These are phyloP conservation scores for Chlamydomonas eustigma DNA, from an alignment of 139 green algal genomes.

Conservation along the genomic window DNA sequence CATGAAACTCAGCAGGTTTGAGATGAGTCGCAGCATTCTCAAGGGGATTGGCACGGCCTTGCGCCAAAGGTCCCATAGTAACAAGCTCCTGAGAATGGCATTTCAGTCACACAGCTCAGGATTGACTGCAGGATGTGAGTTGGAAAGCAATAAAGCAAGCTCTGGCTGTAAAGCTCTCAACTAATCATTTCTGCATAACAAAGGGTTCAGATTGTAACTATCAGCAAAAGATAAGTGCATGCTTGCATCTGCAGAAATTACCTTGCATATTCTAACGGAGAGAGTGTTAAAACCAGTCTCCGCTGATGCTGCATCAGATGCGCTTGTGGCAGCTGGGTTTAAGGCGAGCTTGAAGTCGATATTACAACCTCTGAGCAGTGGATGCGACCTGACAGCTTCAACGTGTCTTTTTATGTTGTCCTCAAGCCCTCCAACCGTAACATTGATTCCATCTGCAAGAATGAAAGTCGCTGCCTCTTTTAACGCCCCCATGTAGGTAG, in stretches of 20 bases:
- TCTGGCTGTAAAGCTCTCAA: neutral
- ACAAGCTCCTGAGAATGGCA: conserved; percentile 54
- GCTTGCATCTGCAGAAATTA: conserved; percentile 9
- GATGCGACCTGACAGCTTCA: conserved; percentile 29
- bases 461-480: neutral
- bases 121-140: neutral
- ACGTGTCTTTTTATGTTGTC: conserved; percentile 11
- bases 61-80: conserved; percentile 33
- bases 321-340: neutral
- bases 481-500: neutral
- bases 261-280: conserved; percentile 31
- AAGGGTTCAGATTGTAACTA: neutral
- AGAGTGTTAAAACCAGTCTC: conserved; percentile 49
- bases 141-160: neutral
- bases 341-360: conserved; percentile 66
- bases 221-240: conserved; percentile 2
- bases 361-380: conserved; percentile 14
- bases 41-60: conserved; percentile 19
- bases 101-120: neutral
- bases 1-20: conserved; percentile 52
- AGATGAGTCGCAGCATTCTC: conserved; percentile 36
- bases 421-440: conserved; percentile 2
- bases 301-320: neutral
- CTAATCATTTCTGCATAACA: neutral
- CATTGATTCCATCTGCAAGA: conserved; percentile 27